phyloP scores from a whole-genome alignment of 2,329 filamentous ascomycete genomes.

The Pseudogymnoascus sp. region DNA sequence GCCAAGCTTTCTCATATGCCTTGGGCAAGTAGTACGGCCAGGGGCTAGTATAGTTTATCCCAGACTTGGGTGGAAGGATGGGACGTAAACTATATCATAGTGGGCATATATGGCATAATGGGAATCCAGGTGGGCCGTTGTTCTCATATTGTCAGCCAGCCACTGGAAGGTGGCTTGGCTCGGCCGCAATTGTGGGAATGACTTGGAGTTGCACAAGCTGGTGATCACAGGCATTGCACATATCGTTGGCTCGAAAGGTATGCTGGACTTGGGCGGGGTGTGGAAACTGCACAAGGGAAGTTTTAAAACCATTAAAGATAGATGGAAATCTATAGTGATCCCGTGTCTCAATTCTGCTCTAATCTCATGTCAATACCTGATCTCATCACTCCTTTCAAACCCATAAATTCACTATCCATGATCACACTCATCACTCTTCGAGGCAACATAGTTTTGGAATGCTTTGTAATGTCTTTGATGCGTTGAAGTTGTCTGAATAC shows the following conservation, averaged over 20 bases:
- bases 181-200: not conserved
- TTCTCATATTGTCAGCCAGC: not conserved
- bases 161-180: not conserved
- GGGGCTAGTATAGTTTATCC: not conserved
- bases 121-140: not conserved
- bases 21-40: not conserved
- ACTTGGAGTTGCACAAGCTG: not conserved
- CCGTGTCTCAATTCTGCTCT: slow-evolving; percentile 4
- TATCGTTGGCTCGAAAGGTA: not conserved
- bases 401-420: slow-evolving; percentile 6
- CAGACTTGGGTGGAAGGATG: not conserved
- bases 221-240: not conserved
- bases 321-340: not conserved
- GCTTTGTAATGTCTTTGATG: slow-evolving; percentile 10
- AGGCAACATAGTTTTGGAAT: slow-evolving; percentile 7
- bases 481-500: slow-evolving; percentile 11
- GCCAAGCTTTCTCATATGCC: not conserved
- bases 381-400: slow-evolving; percentile 4
- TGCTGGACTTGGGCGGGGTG: not conserved
- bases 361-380: slow-evolving; percentile 4
- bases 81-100: not conserved
- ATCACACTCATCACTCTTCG: slow-evolving; percentile 8
- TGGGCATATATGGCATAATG: not conserved
- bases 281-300: not conserved
- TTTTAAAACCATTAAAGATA: slow-evolving; percentile 1